Evolutionary conservation across 257 asterid species (phyloP).

Genomic region (Gentiana dahurica): DNA sequence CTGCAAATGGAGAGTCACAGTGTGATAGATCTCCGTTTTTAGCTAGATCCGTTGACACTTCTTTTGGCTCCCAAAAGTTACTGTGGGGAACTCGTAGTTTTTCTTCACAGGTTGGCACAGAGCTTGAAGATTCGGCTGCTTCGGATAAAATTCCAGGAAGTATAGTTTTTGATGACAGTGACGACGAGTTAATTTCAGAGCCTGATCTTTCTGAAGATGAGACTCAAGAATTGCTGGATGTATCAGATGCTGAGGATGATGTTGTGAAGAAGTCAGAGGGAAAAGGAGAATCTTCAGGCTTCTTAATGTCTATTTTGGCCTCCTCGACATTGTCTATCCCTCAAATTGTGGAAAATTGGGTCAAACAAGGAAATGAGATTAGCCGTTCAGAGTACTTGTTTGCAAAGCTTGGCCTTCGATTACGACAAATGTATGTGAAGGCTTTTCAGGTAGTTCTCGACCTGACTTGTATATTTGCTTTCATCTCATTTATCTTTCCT

Average conservation of each 20-base stretch:
- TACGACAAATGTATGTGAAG: constrained; percentile 31
- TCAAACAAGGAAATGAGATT: constrained; percentile 55
- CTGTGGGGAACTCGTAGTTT: constrained; percentile 21
- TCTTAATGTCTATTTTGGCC: constrained; percentile 43
- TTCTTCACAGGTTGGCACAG: constrained; percentile 46
- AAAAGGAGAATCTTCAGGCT: constrained; percentile 15
- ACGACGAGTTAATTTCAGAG: constrained; percentile 31
- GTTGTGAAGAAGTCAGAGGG: constrained; percentile 15
- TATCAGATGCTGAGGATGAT: constrained; percentile 21
- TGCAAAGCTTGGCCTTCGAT: constrained; percentile 40
- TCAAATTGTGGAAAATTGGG: constrained; percentile 50
- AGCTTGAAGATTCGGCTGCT: constrained; percentile 28
- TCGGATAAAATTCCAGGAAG: constrained; percentile 14
- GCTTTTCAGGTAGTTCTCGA: constrained; percentile 59
- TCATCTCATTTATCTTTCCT: too few species aligned
- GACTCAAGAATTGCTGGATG: constrained; percentile 23
- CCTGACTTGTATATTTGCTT: background rate
- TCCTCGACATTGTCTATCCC: constrained; percentile 24
- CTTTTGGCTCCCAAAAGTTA: constrained; percentile 17
- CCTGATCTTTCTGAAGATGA: constrained; percentile 34
- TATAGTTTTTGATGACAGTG: constrained; percentile 19
- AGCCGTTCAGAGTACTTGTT: constrained; percentile 26
- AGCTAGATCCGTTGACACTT: constrained; percentile 22
- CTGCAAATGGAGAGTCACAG: constrained; percentile 15
- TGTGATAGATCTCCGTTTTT: constrained; percentile 16